Base-by-base conservation (phyloP, 768 basidiomycete genomes). In the Termitomyces sp. region DNA sequence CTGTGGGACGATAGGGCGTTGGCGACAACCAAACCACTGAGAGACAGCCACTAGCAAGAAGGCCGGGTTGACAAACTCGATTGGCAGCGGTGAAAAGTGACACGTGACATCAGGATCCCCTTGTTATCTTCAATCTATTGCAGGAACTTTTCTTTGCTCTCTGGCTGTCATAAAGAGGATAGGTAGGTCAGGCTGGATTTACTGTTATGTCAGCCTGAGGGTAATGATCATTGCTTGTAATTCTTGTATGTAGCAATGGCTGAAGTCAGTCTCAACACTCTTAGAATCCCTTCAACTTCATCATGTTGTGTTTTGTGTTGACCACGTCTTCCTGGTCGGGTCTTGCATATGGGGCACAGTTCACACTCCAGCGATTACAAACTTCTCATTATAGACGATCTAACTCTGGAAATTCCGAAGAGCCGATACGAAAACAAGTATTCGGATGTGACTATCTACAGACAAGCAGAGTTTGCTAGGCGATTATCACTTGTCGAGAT, bases 331-430 rank as follows among this genome's bases (percentile, higher is more conserved):
- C 19, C 57, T 66, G 8, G 52, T 65, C 12, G 62, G 61, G 5
- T 67, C 60, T 19, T 57, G 63, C 34, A 54, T 65, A 35, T 66
- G 64, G 66, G 65, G 63, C 14, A 66, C 65, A 53, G 61, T 19
- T 56, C 57, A 23, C 27, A 55, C 25, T 59, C 43, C 27, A 67
- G 64, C 52, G 61, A 68, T 55, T 62, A 62, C 27, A 62, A 64
- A 39, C 54, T 64, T 12, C 57, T 67, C 37, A 41, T 67, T 21
- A 7, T 28, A 28, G 49, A 56, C 12, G 53, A 56, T 54, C 27
- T 59, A 10, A 27, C 52, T 17, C 11, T 48, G 0, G 17, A 56
- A n/a, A 17, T 43, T 7, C 48, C 21, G 3, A 65, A 60, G 46
- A 67, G 64, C 51, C 65, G 63, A 52, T 66, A 66, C 45, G 63